A percentile compares a stretch with the other conserved stretches of the same genome.
These are phyloP conservation scores for Symbiodinium natans DNA, from an alignment of 73 alveolate species.

Conservation along the genomic window DNA sequence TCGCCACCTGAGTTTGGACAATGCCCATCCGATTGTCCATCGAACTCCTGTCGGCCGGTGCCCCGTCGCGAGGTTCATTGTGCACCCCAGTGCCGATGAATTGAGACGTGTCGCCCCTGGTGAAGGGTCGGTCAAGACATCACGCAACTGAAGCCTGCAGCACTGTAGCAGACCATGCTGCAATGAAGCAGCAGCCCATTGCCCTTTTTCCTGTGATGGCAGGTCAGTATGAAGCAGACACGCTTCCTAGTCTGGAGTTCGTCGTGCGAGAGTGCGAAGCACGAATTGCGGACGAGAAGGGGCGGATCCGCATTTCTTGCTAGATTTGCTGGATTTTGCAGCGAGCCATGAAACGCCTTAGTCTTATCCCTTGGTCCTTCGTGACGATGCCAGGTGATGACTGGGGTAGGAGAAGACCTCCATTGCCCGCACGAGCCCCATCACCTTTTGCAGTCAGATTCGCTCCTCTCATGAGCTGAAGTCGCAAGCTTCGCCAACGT, in stretches of 20 bases:
- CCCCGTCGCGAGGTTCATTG: conserved; percentile 3
- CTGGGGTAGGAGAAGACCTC: conserved; percentile 32
- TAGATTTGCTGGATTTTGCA: not conserved
- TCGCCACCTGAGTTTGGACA: not conserved
- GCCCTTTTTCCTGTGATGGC: not conserved
- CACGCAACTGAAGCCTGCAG: too few species aligned
- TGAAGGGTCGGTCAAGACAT: too few species aligned
- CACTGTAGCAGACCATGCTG: too few species aligned
- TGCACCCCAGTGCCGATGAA: not conserved
- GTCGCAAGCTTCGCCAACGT: not conserved
- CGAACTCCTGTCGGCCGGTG: too few species aligned
- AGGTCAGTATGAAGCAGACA: conserved; percentile 12
- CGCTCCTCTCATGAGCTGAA: too few species aligned
- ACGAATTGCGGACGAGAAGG: conserved; percentile 12
- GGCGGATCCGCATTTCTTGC: conserved; percentile 21
- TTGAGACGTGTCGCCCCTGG: conserved; percentile 7
- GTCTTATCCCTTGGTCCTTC: not conserved
- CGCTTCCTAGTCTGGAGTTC: not conserved
- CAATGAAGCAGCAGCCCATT: too few species aligned
- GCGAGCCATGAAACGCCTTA: not conserved
- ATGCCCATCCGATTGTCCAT: too few species aligned
- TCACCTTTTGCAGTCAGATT: not conserved
- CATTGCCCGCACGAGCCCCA: not conserved
- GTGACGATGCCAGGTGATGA: not conserved
- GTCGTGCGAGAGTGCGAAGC: conserved; percentile 30